A percentile compares a stretch with the other conserved stretches of the same genome.
Evolutionary conservation across 768 basidiomycete species (phyloP).

Genomic region (Tylopilus sp.): DNA sequence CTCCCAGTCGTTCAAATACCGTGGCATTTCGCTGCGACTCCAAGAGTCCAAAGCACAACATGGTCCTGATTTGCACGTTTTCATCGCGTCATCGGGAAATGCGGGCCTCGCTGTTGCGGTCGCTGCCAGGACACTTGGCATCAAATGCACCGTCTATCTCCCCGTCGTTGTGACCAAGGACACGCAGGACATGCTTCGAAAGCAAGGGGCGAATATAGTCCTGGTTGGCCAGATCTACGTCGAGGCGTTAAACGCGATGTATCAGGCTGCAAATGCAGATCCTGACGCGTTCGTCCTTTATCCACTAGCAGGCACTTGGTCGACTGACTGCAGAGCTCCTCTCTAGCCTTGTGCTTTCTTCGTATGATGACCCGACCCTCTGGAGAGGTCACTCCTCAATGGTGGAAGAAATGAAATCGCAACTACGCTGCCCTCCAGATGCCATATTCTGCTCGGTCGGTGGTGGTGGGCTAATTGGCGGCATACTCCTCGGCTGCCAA

Average conservation of each 20-base stretch:
- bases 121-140: conserved; percentile 49
- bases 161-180: conserved; percentile 49
- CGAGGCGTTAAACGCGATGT: conserved; percentile 53
- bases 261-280: conserved; percentile 41
- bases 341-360: conserved; percentile 60
- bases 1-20: conserved; percentile 72
- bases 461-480: conserved; percentile 69
- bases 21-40: conserved; percentile 64
- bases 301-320: background rate
- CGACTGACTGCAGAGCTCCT: background rate
- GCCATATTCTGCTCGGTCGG: conserved; percentile 79
- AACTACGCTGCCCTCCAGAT: conserved; percentile 55
- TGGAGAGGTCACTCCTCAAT: conserved; percentile 82
- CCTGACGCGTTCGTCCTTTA: conserved; percentile 37
- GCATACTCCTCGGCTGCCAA: conserved; percentile 65
- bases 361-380: conserved; percentile 64
- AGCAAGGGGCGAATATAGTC: conserved; percentile 56
- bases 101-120: conserved; percentile 72
- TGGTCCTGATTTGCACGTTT: conserved; percentile 55
- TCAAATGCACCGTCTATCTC: conserved; percentile 67
- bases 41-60: conserved; percentile 46
- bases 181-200: conserved; percentile 48
- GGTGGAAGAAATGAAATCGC: conserved; percentile 56
- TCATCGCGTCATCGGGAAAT: conserved; percentile 78
- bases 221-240: conserved; percentile 56